Evolutionary conservation across 768 basidiomycete genomes (phyloP).

Genomic region (Tylopilus subfusipes): DNA sequence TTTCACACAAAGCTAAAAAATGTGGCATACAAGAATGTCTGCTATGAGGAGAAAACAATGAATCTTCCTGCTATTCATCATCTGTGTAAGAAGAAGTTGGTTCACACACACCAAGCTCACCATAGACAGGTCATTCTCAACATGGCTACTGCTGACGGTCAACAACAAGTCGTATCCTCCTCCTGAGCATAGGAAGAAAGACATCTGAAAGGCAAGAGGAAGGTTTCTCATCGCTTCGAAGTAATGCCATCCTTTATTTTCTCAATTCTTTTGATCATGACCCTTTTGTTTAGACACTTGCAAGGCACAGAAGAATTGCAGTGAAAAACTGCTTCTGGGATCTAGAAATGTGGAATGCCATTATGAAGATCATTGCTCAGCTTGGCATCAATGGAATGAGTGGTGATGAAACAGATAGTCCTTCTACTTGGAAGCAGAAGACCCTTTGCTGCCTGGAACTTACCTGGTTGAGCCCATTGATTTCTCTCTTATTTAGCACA

Average conservation of each 20-base stretch:
- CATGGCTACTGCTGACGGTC: neutral
- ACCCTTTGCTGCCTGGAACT: neutral
- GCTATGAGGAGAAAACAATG: neutral
- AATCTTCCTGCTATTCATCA: neutral
- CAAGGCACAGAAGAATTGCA: neutral
- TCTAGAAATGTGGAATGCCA: neutral
- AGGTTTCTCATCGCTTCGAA: neutral
- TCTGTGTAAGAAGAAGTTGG: neutral
- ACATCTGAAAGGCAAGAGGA: neutral
- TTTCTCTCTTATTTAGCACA: neutral
- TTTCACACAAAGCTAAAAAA: neutral
- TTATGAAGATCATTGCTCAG: neutral
- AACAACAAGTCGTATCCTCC: no score
- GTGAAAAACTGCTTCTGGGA: neutral
- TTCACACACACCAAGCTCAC: neutral
- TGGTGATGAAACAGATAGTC: slow-evolving; percentile 3
- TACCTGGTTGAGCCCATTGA: neutral
- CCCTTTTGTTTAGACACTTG: neutral
- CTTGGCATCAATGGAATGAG: slow-evolving; percentile 8
- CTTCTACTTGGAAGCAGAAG: neutral
- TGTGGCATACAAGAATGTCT: neutral
- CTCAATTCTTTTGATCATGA: no score
- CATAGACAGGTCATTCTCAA: neutral
- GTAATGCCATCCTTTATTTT: neutral
- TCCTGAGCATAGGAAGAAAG: neutral